Evolutionary conservation across 176 grass and related monocot genomes (phyloP).

Genomic region (Ampelocalamus luodianensis): DNA sequence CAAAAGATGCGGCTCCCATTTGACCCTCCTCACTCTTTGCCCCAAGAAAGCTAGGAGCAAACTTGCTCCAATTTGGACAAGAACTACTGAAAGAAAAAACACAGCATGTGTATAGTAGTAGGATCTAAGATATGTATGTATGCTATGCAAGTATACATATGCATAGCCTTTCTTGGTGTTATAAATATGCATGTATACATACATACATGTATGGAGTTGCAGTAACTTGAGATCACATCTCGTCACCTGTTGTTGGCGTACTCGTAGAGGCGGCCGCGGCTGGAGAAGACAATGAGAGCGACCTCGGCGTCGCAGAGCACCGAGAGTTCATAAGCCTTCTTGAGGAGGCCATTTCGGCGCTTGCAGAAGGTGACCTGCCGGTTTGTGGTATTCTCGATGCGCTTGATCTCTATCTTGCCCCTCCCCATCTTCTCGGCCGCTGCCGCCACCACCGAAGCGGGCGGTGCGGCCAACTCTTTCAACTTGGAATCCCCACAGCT

Average conservation of each 20-base stretch:
- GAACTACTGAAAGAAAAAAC: conserved; percentile 3
- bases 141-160: conserved; percentile 25
- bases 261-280: conserved; percentile 82
- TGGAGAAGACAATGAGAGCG: conserved; percentile 80
- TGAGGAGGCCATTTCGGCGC: conserved; percentile 84
- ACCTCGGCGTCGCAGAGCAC: conserved; percentile 83
- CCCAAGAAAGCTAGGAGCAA: conserved; percentile 45
- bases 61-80: conserved; percentile 60
- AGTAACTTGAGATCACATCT: neutral
- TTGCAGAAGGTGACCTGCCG: conserved; percentile 89
- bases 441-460: conserved; percentile 11
- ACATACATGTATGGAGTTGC: neutral
- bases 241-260: conserved; percentile 72
- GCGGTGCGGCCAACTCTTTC: conserved; percentile 15
- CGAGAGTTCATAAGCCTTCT: conserved; percentile 86
- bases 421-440: conserved; percentile 59
- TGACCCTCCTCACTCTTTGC: conserved; percentile 46
- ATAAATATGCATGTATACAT: neutral
- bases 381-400: conserved; percentile 82
- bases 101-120: conserved; percentile 11
- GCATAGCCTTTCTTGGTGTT: conserved; percentile 25
- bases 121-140: conserved; percentile 3
- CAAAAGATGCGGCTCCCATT: conserved; percentile 65
- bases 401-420: conserved; percentile 85
- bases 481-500: conserved; percentile 29